Percentiles rank a stretch among this genome's conserved stretches.
Conservation (phyloP, 139 green algal genomes). For the Yamagishiella unicocca region DNA sequence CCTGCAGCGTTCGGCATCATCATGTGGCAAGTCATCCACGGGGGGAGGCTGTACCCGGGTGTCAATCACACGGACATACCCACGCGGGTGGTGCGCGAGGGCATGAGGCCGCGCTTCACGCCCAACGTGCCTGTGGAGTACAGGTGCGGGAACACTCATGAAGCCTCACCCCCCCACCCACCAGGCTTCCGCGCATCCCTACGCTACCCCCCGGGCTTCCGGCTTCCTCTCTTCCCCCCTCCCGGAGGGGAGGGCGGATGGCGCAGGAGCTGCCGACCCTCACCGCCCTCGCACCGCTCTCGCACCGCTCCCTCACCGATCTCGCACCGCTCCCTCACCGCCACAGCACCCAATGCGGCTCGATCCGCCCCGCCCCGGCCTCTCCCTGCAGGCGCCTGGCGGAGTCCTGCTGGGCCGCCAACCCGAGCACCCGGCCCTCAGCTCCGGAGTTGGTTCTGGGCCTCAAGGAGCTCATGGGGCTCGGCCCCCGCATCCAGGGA, state of each 20-base stretch:
- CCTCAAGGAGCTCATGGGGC: constrained; percentile 54
- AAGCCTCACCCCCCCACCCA: no score
- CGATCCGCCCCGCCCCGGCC: no score
- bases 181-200: no score
- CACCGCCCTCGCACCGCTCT: background rate
- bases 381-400: constrained; percentile 21
- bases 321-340: background rate
- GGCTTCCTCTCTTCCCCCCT: no score
- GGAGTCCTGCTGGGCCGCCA: constrained; percentile 69
- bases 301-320: background rate
- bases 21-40: constrained; percentile 45
- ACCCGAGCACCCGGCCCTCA: constrained; percentile 62
- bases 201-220: no score
- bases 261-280: background rate
- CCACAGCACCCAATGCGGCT: no score
- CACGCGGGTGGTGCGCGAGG: constrained; percentile 20
- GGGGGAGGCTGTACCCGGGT: constrained; percentile 15
- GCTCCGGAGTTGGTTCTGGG: constrained; percentile 56
- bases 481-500: background rate
- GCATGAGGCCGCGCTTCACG: constrained; percentile 29
- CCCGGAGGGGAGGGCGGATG: background rate
- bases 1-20: constrained; percentile 43
- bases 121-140: constrained; percentile 1
- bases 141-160: background rate
- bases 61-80: background rate